Base-by-base conservation (phyloP, 257 asterid genomes). In the Ajuga chamaepitys region DNA sequence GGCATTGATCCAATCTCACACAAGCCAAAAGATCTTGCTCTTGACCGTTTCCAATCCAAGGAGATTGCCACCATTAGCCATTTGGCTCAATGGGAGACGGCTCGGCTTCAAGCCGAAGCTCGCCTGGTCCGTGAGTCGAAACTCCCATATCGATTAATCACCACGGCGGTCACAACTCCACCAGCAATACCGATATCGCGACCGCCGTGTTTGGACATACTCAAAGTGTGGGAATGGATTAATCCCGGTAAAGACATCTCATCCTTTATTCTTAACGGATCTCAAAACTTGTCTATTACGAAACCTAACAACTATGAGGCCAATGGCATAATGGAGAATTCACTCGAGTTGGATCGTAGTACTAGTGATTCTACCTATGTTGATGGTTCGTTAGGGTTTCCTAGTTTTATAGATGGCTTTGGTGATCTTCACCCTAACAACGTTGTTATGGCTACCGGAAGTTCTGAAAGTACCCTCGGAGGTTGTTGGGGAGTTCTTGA, bases 141-240 rank as follows among this genome's bases (percentile, higher is more conserved):
- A 3, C 52, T 66, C 37, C 37, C 46, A 4, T 26, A 16, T 11
- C 34, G 46, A 4, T 3, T 2, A 3, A 28, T 1, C 4, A 53
- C 24, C 62, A 25, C 55, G 0, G 4, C 51, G 1, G 18, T 18
- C 18, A 62, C 48, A 3, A 60, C 45, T 0, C 65, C 58, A 5
- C 37, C 52, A 7, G 53, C 52, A 34, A 34, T 16, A 13, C 51
- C 66, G 9, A 41, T 25, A 4, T 45, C 61, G 0, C 63, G 56
- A 16, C 71, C 63, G 4, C 77, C 77, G 11, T 80, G 79, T 51
- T 55, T 80, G 17, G 86, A 81, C 74, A 16, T 74, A 38, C 67
- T 81, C 37, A 74, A 71, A 69, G 83, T 64, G 55, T 81, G 79
- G 83, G 77, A 70, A 16, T 72, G 71, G 81, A 68, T 68, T 16